Conservation (phyloP, 805 yeast species). For the Metschnikowia cerradonensis region DNA sequence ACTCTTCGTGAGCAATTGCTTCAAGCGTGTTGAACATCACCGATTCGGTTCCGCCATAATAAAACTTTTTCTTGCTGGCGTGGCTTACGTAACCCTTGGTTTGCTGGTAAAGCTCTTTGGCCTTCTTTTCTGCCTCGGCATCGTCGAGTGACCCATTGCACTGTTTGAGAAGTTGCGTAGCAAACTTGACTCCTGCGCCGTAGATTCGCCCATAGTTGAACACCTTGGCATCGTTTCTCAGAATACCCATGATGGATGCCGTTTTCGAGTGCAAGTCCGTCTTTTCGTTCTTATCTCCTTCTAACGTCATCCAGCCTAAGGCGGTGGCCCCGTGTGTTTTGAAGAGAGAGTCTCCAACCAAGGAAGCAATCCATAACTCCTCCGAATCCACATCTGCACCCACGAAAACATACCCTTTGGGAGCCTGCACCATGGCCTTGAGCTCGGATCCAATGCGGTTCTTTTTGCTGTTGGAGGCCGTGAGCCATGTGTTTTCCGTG, state of each 20-base stretch:
- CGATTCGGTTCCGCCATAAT: conserved; percentile 93
- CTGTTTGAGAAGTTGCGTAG: conserved; percentile 75
- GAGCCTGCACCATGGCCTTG: conserved; percentile 82
- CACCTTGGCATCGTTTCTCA: conserved; percentile 87
- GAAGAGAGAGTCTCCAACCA: conserved; percentile 89
- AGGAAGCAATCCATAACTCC: conserved; percentile 95
- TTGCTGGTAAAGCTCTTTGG: conserved; percentile 63
- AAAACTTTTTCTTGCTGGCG: conserved; percentile 32
- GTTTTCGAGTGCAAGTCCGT: conserved; percentile 96
- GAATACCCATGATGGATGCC: conserved; percentile 82
- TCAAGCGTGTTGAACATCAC: conserved; percentile 87
- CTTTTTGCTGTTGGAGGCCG: conserved; percentile 90
- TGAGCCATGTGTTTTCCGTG: conserved; percentile 95
- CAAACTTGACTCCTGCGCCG: conserved; percentile 95
- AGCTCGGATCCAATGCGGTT: conserved; percentile 89
- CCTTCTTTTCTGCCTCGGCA: conserved; percentile 59
- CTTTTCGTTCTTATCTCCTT: conserved; percentile 86
- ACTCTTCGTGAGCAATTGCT: conserved; percentile 73
- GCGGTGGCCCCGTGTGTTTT: conserved; percentile 94
- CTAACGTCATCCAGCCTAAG: conserved; percentile 98
- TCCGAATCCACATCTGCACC: conserved; percentile 99
- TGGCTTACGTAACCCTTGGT: conserved; percentile 66
- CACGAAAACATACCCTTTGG: conserved; percentile 83
- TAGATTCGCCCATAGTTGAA: conserved; percentile 96
- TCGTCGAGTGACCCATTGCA: conserved; percentile 72